A percentile compares a stretch with the other conserved stretches of the same genome.
Conservation (phyloP, 495 filamentous ascomycete species). For the Xylaria intraflava region DNA sequence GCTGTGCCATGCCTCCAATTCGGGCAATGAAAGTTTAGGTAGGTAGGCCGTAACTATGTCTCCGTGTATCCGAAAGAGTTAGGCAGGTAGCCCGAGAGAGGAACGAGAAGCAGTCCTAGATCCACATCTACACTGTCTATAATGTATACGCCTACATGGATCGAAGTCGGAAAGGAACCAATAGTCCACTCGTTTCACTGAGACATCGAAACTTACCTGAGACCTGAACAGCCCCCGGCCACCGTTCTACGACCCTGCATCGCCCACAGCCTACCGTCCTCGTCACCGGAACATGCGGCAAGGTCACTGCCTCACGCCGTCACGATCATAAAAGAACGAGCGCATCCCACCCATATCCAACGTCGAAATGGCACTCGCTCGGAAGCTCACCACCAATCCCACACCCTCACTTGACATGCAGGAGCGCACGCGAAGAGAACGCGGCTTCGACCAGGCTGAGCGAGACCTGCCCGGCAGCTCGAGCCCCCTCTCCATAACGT, state of each 20-base stretch:
- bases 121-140: no score
- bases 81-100: no score
- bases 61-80: no score
- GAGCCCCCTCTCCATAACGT: constrained; percentile 11
- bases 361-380: constrained; percentile 15
- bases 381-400: constrained; percentile 12
- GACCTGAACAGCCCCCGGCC: not conserved
- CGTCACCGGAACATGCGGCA: constrained; percentile 14
- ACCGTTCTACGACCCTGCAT: not conserved
- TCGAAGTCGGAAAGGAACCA: no score
- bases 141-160: no score
- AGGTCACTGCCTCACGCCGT: constrained; percentile 10
- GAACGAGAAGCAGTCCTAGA: no score
- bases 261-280: no score
- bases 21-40: no score
- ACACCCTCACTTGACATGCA: constrained; percentile 28
- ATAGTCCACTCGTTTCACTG: not conserved
- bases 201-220: not conserved
- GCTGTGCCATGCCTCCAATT: no score
- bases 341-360: not conserved
- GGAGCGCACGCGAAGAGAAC: constrained; percentile 33
- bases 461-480: constrained; percentile 28
- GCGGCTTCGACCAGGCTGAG: constrained; percentile 39
- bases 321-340: not conserved
- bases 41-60: no score